Evolutionary conservation across 164 flowering plant genomes (phyloP).

Genomic region (Macadamia integrifolia): DNA sequence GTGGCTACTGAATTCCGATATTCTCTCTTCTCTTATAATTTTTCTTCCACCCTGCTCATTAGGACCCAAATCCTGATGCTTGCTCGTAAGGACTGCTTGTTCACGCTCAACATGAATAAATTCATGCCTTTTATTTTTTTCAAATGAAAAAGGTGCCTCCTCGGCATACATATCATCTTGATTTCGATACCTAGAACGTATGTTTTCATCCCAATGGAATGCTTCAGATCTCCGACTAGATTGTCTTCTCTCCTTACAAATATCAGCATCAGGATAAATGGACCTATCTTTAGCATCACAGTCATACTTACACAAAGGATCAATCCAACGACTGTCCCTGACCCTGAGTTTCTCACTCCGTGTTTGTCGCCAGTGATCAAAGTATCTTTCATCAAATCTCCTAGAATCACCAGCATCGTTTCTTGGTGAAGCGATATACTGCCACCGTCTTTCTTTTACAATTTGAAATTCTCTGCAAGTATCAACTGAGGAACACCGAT

Average conservation of each 20-base stretch:
- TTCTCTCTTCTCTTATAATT: conserved; percentile 16
- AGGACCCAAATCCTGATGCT: conserved; percentile 10
- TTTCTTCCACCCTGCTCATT: conserved; percentile 18
- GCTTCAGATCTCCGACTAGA: conserved; percentile 14
- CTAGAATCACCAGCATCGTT: conserved; percentile 13
- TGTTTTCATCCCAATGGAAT: conserved; percentile 18
- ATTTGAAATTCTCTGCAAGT: conserved; percentile 21
- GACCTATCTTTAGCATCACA: conserved; percentile 10
- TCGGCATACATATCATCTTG: conserved; percentile 17
- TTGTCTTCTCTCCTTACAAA: conserved; percentile 18
- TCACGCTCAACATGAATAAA: conserved; percentile 18
- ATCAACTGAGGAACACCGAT: conserved; percentile 12
- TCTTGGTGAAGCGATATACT: conserved; percentile 15
- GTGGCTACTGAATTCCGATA: conserved; percentile 7
- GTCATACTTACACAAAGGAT: conserved; percentile 9
- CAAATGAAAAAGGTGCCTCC: conserved; percentile 18
- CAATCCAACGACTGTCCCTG: conserved; percentile 11
- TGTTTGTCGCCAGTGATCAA: conserved; percentile 17
- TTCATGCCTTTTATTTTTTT: conserved; percentile 22
- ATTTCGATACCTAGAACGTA: conserved; percentile 18
- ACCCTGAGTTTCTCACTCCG: too few relatives aligned
- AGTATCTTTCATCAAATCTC: conserved; percentile 15
- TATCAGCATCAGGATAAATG: conserved; percentile 16
- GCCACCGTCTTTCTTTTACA: conserved; percentile 20
- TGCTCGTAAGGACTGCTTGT: neutral